Percentiles rank a stretch among this genome's conserved stretches.
These are phyloP conservation scores for Trichopus zeylanicus DNA, from an alignment of 116 monocot genomes.

Conservation along the genomic window DNA sequence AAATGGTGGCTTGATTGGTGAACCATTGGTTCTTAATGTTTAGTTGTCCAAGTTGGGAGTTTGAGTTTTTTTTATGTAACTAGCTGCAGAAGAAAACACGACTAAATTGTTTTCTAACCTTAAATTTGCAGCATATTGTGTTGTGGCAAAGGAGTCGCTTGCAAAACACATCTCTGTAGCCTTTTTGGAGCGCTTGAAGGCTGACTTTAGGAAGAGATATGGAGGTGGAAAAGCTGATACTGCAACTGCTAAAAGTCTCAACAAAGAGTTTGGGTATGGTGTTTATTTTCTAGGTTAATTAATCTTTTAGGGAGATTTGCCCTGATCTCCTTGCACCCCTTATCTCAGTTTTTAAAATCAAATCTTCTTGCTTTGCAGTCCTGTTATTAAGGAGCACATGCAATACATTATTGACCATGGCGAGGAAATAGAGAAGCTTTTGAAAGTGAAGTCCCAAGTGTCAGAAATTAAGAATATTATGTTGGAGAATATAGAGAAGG, in stretches of 20 bases:
- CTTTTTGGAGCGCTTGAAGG: slow-evolving; percentile 14
- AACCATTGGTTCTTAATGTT: no score
- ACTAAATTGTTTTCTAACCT: slow-evolving; percentile 1
- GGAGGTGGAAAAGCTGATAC: slow-evolving; percentile 96
- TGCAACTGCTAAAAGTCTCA: slow-evolving; percentile 68
- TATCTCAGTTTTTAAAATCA: background rate
- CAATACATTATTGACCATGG: slow-evolving; percentile 72
- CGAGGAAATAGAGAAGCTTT: slow-evolving; percentile 78
- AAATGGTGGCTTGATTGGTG: no score
- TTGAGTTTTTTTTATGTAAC: no score
- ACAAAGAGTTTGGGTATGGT: slow-evolving; percentile 87
- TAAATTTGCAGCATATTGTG: slow-evolving; percentile 65
- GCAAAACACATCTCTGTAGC: slow-evolving; percentile 65
- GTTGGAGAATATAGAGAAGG: slow-evolving; percentile 94
- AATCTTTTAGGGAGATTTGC: background rate
- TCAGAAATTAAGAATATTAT: slow-evolving; percentile 89
- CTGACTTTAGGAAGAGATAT: slow-evolving; percentile 74
- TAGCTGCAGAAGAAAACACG: background rate
- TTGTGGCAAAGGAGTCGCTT: slow-evolving; percentile 74
- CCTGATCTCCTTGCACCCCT: background rate
- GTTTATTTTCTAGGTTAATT: slow-evolving; percentile 7
- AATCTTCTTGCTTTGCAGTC: slow-evolving; percentile 38
- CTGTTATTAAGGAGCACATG: slow-evolving; percentile 88
- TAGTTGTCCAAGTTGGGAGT: no score
- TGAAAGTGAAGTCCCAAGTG: slow-evolving; percentile 90